Evolutionary conservation across 805 yeast genomes (phyloP), one percentile per base, ranked within the genome.

Genomic region (Schizosaccharomyces cryophilus): DNA sequence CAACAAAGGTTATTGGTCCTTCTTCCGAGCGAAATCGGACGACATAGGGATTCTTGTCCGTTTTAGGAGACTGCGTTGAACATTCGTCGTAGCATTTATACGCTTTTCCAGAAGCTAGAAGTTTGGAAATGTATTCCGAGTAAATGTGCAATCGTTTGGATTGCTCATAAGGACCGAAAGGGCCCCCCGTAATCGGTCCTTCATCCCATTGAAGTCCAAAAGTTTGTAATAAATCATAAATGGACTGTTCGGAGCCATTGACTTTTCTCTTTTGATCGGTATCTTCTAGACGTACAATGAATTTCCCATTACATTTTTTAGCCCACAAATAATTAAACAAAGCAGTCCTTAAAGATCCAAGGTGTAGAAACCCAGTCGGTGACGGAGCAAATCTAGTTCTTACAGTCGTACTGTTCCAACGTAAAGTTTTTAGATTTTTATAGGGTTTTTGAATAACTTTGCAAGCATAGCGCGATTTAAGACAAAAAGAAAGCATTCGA

Each of bases 371-470:
- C 0, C 99, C 99, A 0, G 99, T 93, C 0, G 99, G 99, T 1
- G 96, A 88, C 0, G 99, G 98, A 0, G 99, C 99, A 71, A 93
- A 93, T 64, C 99, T 73, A 0, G 97, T 86, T 65, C 96, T 94
- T 11, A 66, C 65, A 38, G 48, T 40, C 51, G 61, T 19, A 26
- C 19, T 42, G 9, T 19, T 47, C 54, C 42, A 45, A 3, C 51
- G 21, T 45, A 19, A 11, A 35, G 1, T 11, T 9, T 5, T 35
- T 35, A 11, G 40, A 35, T 11, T 9, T 15, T 11, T 35, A 9
- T 11, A 35, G 13, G 13, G 40, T 11, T 35, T 35, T 35, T 11
- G 11, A 35, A 35, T 35, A 9, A 11, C 13, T 35, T 13, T 11
- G 13, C 9, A 6, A 11, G 40, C 40, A 35, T 35, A 35, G 17